Evolutionary conservation across 2,329 filamentous ascomycete species (phyloP), one percentile per base, ranked within the genome.

Genomic region (Sarocladium strictum): DNA sequence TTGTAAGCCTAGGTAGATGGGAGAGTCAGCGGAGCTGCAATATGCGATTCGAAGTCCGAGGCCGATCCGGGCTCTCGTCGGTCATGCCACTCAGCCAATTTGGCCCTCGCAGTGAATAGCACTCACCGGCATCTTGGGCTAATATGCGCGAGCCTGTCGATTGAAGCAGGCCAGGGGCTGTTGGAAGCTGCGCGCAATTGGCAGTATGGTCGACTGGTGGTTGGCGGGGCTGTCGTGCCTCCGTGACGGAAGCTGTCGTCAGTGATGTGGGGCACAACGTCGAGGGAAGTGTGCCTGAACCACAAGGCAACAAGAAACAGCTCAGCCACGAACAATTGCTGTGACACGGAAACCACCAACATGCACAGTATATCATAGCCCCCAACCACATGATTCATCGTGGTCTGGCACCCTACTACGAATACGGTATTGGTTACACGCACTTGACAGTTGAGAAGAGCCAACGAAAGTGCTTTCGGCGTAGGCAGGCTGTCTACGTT

Each of bases 1-100:
- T 97, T 95, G 81, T 97, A 97, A 75, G 93, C 93, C 90, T 96
- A 55, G 38, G 11, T 15, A 26, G 33, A 58, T 54, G 55, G 11
- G n/a, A n/a, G n/a, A 26, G 57, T 70, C 61, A 65, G 65, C 50
- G 53, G 51, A 21, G 40, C 26, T 26, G 11, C 24, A 40, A 37
- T 33, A 43, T 33, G 27, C 7, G 9, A 43, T 9, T 23, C n/a
- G 9, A 43, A 38, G 35, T n/a, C 19, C 14, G 9, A 38, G n/a
- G n/a, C n/a, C n/a, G n/a, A n/a, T n/a, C n/a, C n/a, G n/a, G n/a
- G n/a, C n/a, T n/a, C n/a, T n/a, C n/a, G n/a, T n/a, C n/a, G n/a
- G n/a, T n/a, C n/a, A n/a, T n/a, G n/a, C n/a, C n/a, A n/a, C n/a
- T n/a, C n/a, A n/a, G n/a, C n/a, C n/a, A n/a, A n/a, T n/a, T n/a